Evolutionary conservation across 768 basidiomycete species (phyloP), one percentile per base, ranked within the genome.

Genomic region (Phallus indusiatus): DNA sequence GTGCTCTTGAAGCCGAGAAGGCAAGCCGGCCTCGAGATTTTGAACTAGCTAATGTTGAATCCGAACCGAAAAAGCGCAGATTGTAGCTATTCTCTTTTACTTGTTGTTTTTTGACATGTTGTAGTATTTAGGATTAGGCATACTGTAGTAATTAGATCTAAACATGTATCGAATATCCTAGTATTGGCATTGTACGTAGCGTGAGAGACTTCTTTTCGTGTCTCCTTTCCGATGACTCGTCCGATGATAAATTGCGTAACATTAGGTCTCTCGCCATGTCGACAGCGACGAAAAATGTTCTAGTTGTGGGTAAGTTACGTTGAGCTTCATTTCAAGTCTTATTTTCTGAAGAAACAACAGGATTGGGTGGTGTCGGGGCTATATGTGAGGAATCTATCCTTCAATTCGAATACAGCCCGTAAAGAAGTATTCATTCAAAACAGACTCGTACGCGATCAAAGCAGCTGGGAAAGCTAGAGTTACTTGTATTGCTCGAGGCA

Each of bases 401-500:
- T 11, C 14, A 22, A 47, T 34, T 34, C 21, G 22, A 5, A n/a
- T 24, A 53, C 54, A 49, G 48, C 50, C 36, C n/a, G 37, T 21
- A n/a, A 33, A 47, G 47, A 16, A 37, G 12, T 59, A 10, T 46
- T 37, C 50, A 47, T 28, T 42, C 58, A 1, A 14, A 49, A 1
- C 55, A 86, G 83, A 83, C 65, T 76, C 83, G 0, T 72, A 78
- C 54, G 74, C 85, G 55, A 71, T 86, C 20, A 74, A 81, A 61
- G 72, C 78, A 60, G 81, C 82, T 64, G 79, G 82, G 11, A 72
- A 77, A 33, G 85, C 79, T 1, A 75, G 80, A 22, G 82, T 91
- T 9, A 90, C 88, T 1, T 83, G 76, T 17, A 84, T 90, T 1
- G 88, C 88, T 1, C 71, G 88, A 57, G 82, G 86, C 54, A 87